phyloP scores from a whole-genome alignment of 1,139 yeast species.

The Kurtzmaniella quercitrusa region DNA sequence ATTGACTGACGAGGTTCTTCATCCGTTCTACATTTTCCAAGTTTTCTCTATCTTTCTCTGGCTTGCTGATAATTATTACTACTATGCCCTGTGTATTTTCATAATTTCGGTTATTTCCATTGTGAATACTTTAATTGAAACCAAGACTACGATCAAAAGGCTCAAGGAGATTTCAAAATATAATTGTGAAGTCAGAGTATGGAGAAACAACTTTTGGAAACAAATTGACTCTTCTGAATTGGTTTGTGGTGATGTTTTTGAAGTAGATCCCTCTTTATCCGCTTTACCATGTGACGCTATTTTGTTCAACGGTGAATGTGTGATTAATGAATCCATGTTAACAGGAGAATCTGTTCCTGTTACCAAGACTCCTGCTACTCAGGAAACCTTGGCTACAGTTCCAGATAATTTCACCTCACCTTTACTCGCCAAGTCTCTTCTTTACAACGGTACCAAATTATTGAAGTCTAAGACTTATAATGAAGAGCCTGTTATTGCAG shows the following conservation, averaged over 20 bases:
- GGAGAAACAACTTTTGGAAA: slow-evolving; percentile 93
- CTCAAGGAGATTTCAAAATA: slow-evolving; percentile 71
- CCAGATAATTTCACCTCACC: slow-evolving; percentile 61
- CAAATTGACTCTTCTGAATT: slow-evolving; percentile 74
- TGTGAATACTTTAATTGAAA: slow-evolving; percentile 75
- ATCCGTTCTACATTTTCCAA: slow-evolving; percentile 93
- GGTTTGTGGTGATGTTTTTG: slow-evolving; percentile 95
- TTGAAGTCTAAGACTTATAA: slow-evolving; percentile 68
- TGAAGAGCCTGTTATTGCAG: slow-evolving; percentile 77
- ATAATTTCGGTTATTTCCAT: slow-evolving; percentile 79
- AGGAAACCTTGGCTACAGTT: slow-evolving; percentile 54
- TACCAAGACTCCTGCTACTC: slow-evolving; percentile 65
- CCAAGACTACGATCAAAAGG: slow-evolving; percentile 68
- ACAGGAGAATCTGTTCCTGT: slow-evolving; percentile 99
- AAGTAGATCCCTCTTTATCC: slow-evolving; percentile 76
- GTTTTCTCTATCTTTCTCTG: slow-evolving; percentile 86
- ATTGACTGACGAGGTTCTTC: slow-evolving; percentile 81
- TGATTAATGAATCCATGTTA: slow-evolving; percentile 90
- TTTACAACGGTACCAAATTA: slow-evolving; percentile 85
- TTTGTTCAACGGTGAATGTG: slow-evolving; percentile 84
- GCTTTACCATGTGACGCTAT: slow-evolving; percentile 87
- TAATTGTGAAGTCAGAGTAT: slow-evolving; percentile 78
- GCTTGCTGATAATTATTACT: slow-evolving; percentile 88
- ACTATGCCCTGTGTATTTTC: slow-evolving; percentile 90
- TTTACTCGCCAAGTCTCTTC: slow-evolving; percentile 63